phyloP scores from a whole-genome alignment of 257 asterid species.

The Solanum lycopersicoides region DNA sequence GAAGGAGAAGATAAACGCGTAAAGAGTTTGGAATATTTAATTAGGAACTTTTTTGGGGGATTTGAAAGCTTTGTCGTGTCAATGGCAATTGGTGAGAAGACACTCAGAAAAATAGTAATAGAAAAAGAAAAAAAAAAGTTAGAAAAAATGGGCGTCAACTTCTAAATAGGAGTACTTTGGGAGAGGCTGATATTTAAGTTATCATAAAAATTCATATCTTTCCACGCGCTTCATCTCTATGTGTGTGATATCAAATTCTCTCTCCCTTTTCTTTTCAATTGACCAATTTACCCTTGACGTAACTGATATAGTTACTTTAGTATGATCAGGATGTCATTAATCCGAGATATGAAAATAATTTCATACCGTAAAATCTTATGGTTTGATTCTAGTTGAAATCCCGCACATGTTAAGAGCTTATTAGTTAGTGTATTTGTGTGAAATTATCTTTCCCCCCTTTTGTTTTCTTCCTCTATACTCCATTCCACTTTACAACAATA shows the following conservation, averaged over 20 bases:
- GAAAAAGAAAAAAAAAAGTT: neutral
- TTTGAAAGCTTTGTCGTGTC: slow-evolving; percentile 9
- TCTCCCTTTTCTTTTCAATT: neutral
- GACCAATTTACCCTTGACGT: neutral
- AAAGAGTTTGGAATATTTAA: neutral
- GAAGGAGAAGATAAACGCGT: slow-evolving; percentile 15
- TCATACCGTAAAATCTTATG: neutral
- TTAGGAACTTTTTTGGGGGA: neutral
- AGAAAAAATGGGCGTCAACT: slow-evolving; percentile 28
- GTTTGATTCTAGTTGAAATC: neutral
- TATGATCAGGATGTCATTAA: rapidly evolving
- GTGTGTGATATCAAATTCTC: neutral
- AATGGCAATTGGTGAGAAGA: slow-evolving; percentile 3
- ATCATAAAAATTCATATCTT: neutral
- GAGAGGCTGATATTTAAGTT: slow-evolving; percentile 13
- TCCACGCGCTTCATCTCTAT: slow-evolving; percentile 15
- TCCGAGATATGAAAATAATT: neutral
- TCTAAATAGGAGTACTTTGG: slow-evolving; percentile 9
- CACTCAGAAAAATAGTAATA: neutral
- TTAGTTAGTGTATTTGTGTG: neutral
- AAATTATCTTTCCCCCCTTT: neutral
- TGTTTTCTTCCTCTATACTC: neutral
- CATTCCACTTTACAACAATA: too few species aligned
- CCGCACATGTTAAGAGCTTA: neutral
- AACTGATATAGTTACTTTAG: neutral